Conservation (phyloP, 441 rosid species). For the Flueggea neowawraea region DNA sequence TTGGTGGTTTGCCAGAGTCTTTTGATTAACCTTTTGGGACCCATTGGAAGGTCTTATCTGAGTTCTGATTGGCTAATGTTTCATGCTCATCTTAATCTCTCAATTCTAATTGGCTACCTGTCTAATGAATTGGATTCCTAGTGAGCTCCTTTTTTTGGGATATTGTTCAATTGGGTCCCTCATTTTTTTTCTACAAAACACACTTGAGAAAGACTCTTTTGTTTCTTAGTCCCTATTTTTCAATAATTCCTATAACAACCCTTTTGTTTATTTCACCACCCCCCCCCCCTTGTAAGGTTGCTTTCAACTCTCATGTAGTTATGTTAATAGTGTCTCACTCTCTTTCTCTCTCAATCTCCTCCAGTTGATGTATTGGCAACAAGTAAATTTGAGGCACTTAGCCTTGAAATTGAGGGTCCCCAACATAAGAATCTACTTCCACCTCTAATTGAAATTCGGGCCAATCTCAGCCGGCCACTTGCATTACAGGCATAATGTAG, state of each 20-base stretch:
- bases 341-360: too few species aligned
- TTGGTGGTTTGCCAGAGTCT: conserved; percentile 11
- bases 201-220: conserved; percentile 16
- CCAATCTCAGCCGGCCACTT: background rate
- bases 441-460: background rate
- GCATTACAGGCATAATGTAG: too few species aligned
- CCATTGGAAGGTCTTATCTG: conserved; percentile 31
- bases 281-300: conserved; percentile 15
- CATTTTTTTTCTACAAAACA: background rate
- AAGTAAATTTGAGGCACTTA: background rate
- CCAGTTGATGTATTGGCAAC: background rate
- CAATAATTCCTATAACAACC: too few species aligned
- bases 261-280: conserved; percentile 18
- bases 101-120: conserved; percentile 37
- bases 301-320: conserved; percentile 10
- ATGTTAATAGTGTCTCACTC: background rate
- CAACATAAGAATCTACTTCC: background rate
- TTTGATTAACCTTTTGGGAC: conserved; percentile 20
- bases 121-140: conserved; percentile 33
- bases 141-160: conserved; percentile 15
- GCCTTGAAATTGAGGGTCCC: background rate
- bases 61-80: conserved; percentile 37
- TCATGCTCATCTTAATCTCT: conserved; percentile 28
- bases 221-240: conserved; percentile 7
- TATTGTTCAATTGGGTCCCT: background rate